Evolutionary conservation across 345 rosid genomes (phyloP), one percentile per base, ranked within the genome.

Genomic region (Aegle marmelos): DNA sequence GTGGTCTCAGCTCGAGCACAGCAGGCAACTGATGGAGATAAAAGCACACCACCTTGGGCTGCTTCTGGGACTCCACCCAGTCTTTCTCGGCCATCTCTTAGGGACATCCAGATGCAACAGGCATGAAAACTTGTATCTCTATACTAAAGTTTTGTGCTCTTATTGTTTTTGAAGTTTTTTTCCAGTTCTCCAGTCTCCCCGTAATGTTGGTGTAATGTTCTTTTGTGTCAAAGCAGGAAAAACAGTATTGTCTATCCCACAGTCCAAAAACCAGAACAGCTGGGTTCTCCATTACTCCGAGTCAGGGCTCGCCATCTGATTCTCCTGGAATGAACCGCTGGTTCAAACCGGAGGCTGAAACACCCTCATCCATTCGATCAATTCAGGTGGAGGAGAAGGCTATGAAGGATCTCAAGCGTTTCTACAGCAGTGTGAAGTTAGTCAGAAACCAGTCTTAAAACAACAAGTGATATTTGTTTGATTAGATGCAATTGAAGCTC

Each of bases 301-400:
- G 94, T 72, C 98, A 89, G 79, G 97, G 93, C 16, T 96, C 95
- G 0, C 97, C 99, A 4, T 91, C 97, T 27, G 99, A 96, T 53
- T 81, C 97, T 53, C 85, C 95, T 24, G 98, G 90, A 56, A 79
- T 86, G 84, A 96, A 88, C 83, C 90, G 98, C 65, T 96, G 99
- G 99, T 96, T 89, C 89, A 96, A 89, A 83, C 97, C 97, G 4
- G 99, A 96, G 77, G 70, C 81, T 0, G 91, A 90, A 70, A 62
- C 89, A 41, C 88, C 95, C 5, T 92, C 99, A 17, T 86, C 98
- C 7, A 87, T 96, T 50, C 91, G 97, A 1, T 91, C 98, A 1
- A 96, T 96, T 77, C 98, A 96, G 87, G 91, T 94, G 0, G 99
- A 96, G 83, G 99, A 94, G 84, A 92, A 85, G 87, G 99, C 98